Evolutionary conservation across 23 red algal genomes (phyloP).

Genomic region (Gracilaria caudata): DNA sequence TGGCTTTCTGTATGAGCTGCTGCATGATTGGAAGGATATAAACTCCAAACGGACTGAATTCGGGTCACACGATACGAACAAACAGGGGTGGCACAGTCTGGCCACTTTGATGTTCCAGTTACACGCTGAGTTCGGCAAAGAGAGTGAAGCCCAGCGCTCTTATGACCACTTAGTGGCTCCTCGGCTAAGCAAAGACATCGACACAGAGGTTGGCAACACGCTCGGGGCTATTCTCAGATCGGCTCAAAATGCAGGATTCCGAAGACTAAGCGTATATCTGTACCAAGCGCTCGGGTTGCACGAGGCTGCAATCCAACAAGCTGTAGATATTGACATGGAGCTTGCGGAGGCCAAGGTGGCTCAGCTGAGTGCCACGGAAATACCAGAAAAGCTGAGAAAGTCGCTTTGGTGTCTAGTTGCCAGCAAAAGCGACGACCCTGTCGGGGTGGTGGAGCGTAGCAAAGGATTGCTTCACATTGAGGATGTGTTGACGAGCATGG

Average conservation of each 20-base stretch:
- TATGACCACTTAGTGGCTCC: constrained; percentile 43
- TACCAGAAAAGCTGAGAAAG: constrained; percentile 41
- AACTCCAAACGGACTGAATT: not conserved
- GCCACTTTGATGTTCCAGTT: constrained; percentile 59
- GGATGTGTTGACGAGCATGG: constrained; percentile 60
- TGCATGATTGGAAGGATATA: constrained; percentile 37
- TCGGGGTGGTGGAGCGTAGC: constrained; percentile 63
- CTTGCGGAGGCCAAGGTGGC: constrained; percentile 52
- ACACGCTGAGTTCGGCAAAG: constrained; percentile 63
- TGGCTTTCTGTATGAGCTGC: constrained; percentile 54
- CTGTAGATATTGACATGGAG: constrained; percentile 48
- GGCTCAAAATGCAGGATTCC: constrained; percentile 24
- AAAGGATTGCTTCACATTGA: constrained; percentile 63
- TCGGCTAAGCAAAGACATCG: constrained; percentile 3
- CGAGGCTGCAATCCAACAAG: constrained; percentile 44
- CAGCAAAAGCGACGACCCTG: constrained; percentile 43
- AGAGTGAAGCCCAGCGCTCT: constrained; percentile 51
- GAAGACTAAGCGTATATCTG: constrained; percentile 41
- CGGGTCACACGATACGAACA: not conserved
- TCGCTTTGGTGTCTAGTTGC: constrained; percentile 58
- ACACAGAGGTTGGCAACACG: not conserved
- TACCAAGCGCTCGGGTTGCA: constrained; percentile 64
- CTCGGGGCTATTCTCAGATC: constrained; percentile 60
- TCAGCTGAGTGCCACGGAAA: constrained; percentile 10
- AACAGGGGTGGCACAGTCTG: constrained; percentile 37